Evolutionary conservation across 129 eudicot genomes (phyloP).

Genomic region (Pulicaria dysenterica): DNA sequence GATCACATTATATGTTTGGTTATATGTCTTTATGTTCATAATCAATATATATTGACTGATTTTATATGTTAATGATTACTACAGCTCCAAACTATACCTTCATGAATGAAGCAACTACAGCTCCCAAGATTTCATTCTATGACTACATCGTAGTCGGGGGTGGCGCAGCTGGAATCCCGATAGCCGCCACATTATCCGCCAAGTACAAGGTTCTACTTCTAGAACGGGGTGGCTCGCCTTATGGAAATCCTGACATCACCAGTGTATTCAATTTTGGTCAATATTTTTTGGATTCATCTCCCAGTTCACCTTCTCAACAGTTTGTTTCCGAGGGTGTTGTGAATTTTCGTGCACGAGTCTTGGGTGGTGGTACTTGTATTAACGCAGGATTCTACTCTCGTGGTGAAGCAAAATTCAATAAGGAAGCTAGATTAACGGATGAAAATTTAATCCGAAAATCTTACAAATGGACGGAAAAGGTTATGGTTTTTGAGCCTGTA

Average conservation of each 20-base stretch:
- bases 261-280: neutral
- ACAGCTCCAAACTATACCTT: neutral
- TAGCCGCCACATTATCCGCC: slow-evolving; percentile 7
- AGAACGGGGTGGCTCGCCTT: slow-evolving; percentile 52
- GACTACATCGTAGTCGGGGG: slow-evolving; percentile 17
- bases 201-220: slow-evolving; percentile 2
- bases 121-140: slow-evolving; percentile 2
- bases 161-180: neutral
- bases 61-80: no score
- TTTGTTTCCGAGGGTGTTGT: neutral
- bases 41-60: neutral
- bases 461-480: slow-evolving; percentile 6
- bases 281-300: neutral
- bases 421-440: slow-evolving; percentile 9
- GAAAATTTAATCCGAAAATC: neutral
- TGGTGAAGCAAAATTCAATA: neutral
- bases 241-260: neutral
- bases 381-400: no score
- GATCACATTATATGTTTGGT: no score
- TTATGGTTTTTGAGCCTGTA: neutral
- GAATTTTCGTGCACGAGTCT: no score
- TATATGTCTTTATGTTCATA: no score
- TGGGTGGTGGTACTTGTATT: no score
- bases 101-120: slow-evolving; percentile 1
- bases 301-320: neutral